Percentiles rank a stretch among this genome's conserved stretches.
Conservation (phyloP, 805 yeast species). For the Zygoascus tannicola region DNA sequence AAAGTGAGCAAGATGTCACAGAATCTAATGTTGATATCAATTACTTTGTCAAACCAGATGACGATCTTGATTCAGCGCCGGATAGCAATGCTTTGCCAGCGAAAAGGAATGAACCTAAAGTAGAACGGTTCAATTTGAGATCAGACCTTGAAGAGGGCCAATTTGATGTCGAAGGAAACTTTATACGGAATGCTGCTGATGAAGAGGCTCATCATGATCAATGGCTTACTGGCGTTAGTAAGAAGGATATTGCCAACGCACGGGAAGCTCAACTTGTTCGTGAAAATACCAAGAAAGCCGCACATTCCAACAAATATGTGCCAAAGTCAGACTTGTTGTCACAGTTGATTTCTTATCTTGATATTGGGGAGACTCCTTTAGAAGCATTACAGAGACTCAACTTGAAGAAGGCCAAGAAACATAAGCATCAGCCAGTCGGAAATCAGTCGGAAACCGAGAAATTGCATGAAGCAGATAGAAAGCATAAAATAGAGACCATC, state of each 20-base stretch:
- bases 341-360: slow-evolving; percentile 36
- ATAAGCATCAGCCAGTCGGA: slow-evolving; percentile 8
- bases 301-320: slow-evolving; percentile 4
- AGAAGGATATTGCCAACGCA: slow-evolving; percentile 32
- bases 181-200: slow-evolving; percentile 34
- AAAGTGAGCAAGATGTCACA: slow-evolving; percentile 19
- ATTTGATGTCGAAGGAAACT: slow-evolving; percentile 56
- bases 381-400: slow-evolving; percentile 43
- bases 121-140: slow-evolving; percentile 55
- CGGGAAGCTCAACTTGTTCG: slow-evolving; percentile 28
- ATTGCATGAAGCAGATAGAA: slow-evolving; percentile 14
- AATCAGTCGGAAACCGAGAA: slow-evolving; percentile 15
- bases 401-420: slow-evolving; percentile 20
- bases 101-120: slow-evolving; percentile 28
- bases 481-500: slow-evolving; percentile 29
- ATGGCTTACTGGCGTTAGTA: slow-evolving; percentile 32
- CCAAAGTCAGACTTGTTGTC: slow-evolving; percentile 22
- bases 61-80: not conserved
- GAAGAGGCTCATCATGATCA: slow-evolving; percentile 31
- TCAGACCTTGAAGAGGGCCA: slow-evolving; percentile 50
- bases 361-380: slow-evolving; percentile 52
- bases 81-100: slow-evolving; percentile 3
- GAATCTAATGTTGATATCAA: slow-evolving; percentile 15
- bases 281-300: slow-evolving; percentile 8
- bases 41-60: slow-evolving; percentile 16